phyloP scores from a whole-genome alignment of 1,284 basidiomycete genomes.

The Vanrija humicola region DNA sequence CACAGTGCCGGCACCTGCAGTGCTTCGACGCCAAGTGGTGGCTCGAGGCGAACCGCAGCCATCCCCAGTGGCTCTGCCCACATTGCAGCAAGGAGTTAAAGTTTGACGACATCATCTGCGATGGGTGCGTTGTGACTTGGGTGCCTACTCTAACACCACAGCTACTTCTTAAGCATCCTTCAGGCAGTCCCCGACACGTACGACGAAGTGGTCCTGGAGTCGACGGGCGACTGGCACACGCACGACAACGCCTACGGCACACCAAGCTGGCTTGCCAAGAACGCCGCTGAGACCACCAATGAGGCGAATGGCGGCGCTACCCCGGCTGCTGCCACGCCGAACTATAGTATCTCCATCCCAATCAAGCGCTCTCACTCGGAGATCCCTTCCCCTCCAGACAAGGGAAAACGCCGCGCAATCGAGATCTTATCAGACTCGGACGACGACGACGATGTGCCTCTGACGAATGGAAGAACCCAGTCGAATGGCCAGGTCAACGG shows the following conservation, averaged over 20 bases:
- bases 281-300: background rate
- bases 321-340: background rate
- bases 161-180: constrained; percentile 32
- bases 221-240: constrained; percentile 94
- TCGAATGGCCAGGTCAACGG: constrained; percentile 4
- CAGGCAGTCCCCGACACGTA: constrained; percentile 60
- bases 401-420: constrained; percentile 49
- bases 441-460: constrained; percentile 56
- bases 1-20: constrained; percentile 79
- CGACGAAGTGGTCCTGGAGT: constrained; percentile 89
- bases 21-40: constrained; percentile 96
- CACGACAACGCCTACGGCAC: constrained; percentile 79
- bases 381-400: background rate
- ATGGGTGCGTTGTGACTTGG: constrained; percentile 62
- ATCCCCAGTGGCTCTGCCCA: constrained; percentile 95
- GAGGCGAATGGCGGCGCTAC: too few relatives aligned
- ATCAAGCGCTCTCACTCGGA: constrained; percentile 4
- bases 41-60: constrained; percentile 93
- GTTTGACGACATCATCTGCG: constrained; percentile 78
- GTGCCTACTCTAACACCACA: constrained; percentile 6
- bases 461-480: background rate
- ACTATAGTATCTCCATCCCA: constrained; percentile 1
- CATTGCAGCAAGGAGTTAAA: constrained; percentile 79
- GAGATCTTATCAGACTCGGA: constrained; percentile 74
- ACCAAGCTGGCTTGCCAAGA: constrained; percentile 57